Evolutionary conservation across 1,139 yeast genomes (phyloP).

Genomic region (Debaryomyces coudertii): DNA sequence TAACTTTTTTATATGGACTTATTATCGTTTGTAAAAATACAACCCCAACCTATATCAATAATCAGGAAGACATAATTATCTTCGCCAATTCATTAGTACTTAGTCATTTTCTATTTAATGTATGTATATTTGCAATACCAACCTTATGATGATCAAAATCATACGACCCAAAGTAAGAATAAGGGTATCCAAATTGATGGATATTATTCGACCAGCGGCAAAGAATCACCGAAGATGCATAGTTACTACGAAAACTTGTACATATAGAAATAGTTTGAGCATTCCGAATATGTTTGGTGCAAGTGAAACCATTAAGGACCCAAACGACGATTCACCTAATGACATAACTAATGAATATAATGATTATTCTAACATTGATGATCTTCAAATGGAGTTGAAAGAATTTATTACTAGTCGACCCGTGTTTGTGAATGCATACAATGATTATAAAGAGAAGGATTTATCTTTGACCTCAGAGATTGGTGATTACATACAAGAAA

Average conservation of each 20-base stretch:
- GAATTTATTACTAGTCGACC: constrained; percentile 7
- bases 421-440: constrained; percentile 7
- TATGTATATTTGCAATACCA: neutral
- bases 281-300: constrained; percentile 1
- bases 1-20: neutral
- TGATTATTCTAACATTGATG: constrained; percentile 4
- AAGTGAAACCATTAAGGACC: neutral
- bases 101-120: neutral
- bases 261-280: neutral
- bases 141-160: constrained; percentile 7
- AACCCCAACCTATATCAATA: neutral
- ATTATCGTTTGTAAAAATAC: neutral
- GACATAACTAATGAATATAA: constrained; percentile 4
- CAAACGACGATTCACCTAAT: neutral
- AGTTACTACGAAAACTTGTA: neutral
- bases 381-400: constrained; percentile 7
- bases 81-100: neutral
- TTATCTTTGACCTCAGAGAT: neutral
- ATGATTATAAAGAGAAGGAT: constrained; percentile 6
- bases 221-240: constrained; percentile 1
- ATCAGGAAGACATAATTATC: neutral
- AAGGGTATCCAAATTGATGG: constrained; percentile 7
- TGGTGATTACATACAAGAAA: neutral
- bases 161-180: constrained; percentile 15
- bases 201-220: neutral